Conservation (phyloP, 495 filamentous ascomycete species). For the Neurospora sp. region DNA sequence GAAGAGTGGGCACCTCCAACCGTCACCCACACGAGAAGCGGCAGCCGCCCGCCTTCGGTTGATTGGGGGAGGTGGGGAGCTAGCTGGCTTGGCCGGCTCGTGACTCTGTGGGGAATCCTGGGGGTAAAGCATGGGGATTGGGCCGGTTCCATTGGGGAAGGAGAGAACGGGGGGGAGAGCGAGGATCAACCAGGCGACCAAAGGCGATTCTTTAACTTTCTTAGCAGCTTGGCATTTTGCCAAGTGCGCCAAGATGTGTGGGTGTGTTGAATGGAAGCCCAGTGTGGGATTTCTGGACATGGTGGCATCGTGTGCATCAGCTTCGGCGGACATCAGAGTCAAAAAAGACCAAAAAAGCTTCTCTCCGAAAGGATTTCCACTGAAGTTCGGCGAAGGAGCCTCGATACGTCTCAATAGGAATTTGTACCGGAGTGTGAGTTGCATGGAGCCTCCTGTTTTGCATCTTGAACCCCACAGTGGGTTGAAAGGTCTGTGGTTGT, state of each 20-base stretch:
- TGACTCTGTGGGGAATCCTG: conserved; percentile 14
- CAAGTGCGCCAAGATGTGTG: background rate
- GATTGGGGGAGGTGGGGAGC: background rate
- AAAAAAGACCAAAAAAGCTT: background rate
- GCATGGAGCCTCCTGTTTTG: background rate
- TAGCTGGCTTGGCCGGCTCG: background rate
- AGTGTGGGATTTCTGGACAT: background rate
- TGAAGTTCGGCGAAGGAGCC: background rate
- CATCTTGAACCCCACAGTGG: background rate
- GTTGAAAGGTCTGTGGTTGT: background rate
- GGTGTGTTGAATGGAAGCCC: background rate
- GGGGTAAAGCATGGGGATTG: background rate
- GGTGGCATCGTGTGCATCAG: background rate
- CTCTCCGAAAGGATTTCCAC: background rate
- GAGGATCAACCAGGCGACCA: background rate
- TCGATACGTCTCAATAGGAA: background rate
- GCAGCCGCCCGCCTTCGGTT: background rate
- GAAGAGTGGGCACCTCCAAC: background rate
- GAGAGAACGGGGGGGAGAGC: background rate
- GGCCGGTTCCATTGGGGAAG: background rate
- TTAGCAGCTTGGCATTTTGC: background rate
- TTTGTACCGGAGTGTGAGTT: background rate
- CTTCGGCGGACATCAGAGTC: background rate
- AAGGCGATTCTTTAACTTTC: background rate
- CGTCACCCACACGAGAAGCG: background rate